A percentile compares a stretch with the other conserved stretches of the same genome.
These are phyloP conservation scores for Fusarium stilboides DNA, from an alignment of 2,329 filamentous ascomycete genomes.

Conservation along the genomic window DNA sequence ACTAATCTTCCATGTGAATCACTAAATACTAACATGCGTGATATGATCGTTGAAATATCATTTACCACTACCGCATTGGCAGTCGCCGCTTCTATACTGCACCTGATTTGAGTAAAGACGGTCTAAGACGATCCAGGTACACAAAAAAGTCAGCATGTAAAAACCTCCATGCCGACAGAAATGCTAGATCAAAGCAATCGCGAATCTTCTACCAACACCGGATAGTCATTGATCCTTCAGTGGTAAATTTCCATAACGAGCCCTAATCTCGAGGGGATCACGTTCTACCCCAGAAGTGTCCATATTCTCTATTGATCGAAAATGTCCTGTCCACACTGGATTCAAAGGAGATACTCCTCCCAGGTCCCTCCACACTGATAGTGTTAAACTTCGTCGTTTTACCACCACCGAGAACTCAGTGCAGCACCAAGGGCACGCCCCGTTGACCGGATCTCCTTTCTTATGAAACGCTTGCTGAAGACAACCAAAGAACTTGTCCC, in stretches of 20 bases:
- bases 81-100: too few relatives aligned
- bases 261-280: neutral
- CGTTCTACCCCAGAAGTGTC: neutral
- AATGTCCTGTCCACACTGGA: neutral
- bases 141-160: too few relatives aligned
- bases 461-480: neutral
- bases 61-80: too few relatives aligned
- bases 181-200: too few relatives aligned
- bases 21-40: too few relatives aligned
- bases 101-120: too few relatives aligned
- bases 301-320: accelerated
- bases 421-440: constrained; percentile 4
- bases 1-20: too few relatives aligned
- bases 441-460: neutral
- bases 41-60: too few relatives aligned
- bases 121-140: too few relatives aligned
- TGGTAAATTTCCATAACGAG: neutral
- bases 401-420: constrained; percentile 13
- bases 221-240: neutral
- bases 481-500: neutral
- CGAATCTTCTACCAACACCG: too few relatives aligned
- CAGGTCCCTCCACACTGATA: constrained; percentile 13
- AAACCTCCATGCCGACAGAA: too few relatives aligned
- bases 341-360: constrained; percentile 1
- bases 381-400: neutral